Conservation (phyloP, 805 yeast species). For the Metschnikowia colocasiae region DNA sequence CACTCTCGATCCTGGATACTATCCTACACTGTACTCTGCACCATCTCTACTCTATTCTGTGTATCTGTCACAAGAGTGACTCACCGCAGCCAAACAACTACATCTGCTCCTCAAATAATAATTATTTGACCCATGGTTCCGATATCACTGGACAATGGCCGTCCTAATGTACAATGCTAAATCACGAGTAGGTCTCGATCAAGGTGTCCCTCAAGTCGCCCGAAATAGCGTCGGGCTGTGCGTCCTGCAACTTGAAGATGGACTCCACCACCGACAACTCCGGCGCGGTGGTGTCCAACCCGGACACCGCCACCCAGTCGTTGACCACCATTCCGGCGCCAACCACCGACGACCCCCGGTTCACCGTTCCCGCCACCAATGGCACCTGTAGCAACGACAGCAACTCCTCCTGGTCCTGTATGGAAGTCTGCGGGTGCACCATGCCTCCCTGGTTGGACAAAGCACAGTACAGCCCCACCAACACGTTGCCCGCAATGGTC, state of each 20-base stretch:
- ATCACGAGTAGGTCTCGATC: constrained; percentile 82
- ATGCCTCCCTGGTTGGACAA: constrained; percentile 96
- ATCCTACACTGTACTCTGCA: too few relatives aligned
- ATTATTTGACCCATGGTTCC: too few relatives aligned
- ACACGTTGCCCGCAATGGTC: constrained; percentile 96
- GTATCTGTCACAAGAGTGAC: too few relatives aligned
- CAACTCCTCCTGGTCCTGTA: constrained; percentile 97
- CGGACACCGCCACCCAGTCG: constrained; percentile 97
- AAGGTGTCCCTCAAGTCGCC: constrained; percentile 87
- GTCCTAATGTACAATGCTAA: neutral
- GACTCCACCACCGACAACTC: constrained; percentile 95
- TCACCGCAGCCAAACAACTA: too few relatives aligned
- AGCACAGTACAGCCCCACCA: constrained; percentile 95
- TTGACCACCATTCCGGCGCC: constrained; percentile 99
- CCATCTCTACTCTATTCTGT: too few relatives aligned
- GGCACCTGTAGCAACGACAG: constrained; percentile 95
- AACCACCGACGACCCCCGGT: constrained; percentile 95
- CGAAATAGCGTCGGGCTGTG: constrained; percentile 80
- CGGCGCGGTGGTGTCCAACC: constrained; percentile 97
- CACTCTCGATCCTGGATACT: too few relatives aligned
- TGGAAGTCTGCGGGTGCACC: constrained; percentile 95
- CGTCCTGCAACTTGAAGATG: constrained; percentile 90
- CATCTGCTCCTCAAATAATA: too few relatives aligned
- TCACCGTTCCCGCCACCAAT: constrained; percentile 96
- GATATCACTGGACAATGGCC: too few relatives aligned